These are phyloP conservation scores for Trichoderma brevicompactum DNA, from an alignment of 2,329 filamentous ascomycete species.

Conservation along the genomic window DNA sequence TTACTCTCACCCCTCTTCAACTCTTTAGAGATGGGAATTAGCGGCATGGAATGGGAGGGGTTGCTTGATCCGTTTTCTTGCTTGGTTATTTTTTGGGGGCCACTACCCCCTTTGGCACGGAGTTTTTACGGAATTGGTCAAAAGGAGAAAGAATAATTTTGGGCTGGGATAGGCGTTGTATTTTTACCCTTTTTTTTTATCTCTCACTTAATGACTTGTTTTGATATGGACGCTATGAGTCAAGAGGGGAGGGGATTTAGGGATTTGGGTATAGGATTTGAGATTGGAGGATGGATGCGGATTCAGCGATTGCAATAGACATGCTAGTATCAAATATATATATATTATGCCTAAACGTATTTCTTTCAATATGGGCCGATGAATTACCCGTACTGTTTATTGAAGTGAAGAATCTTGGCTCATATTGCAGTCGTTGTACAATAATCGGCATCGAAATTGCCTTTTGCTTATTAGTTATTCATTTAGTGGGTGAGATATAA, in stretches of 20 bases:
- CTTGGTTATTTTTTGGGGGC: background rate
- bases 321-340: background rate
- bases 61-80: background rate
- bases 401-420: too few species aligned
- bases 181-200: background rate
- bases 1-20: too few species aligned
- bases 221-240: background rate
- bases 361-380: background rate
- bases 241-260: background rate
- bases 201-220: background rate
- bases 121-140: constrained; percentile 18
- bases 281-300: background rate
- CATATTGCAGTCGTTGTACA: too few species aligned
- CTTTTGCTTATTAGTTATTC: too few species aligned
- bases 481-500: too few species aligned
- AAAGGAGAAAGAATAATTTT: constrained; percentile 3
- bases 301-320: background rate
- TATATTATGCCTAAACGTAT: background rate
- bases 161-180: background rate
- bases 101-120: background rate
- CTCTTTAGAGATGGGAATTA: too few species aligned
- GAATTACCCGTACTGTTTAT: background rate
- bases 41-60: too few species aligned
- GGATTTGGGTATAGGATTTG: background rate
- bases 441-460: too few species aligned